phyloP scores from a whole-genome alignment of 1,284 basidiomycete genomes.

The Heterobasidion parviporum region DNA sequence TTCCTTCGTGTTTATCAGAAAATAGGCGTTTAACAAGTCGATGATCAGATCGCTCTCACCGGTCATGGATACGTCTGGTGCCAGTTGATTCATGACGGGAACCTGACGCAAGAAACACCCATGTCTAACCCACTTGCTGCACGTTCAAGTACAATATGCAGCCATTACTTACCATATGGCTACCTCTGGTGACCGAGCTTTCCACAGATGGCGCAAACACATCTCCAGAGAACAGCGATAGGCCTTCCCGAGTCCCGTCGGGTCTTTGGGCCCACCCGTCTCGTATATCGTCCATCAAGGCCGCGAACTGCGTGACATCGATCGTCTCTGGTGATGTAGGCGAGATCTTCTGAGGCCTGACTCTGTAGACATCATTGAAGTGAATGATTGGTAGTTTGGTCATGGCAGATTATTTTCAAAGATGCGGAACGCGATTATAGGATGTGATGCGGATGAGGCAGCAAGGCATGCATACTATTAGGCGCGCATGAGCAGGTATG shows the following conservation, averaged over 20 bases:
- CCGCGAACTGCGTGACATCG: constrained; percentile 70
- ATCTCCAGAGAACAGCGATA: constrained; percentile 86
- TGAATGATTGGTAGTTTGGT: constrained; percentile 34
- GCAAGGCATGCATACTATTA: background rate
- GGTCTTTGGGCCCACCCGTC: constrained; percentile 38
- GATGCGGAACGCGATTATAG: no score
- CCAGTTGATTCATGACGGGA: constrained; percentile 71
- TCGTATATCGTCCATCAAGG: constrained; percentile 51
- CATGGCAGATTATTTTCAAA: constrained; percentile 11
- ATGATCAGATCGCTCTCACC: constrained; percentile 29
- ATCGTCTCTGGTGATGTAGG: constrained; percentile 49
- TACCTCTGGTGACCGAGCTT: constrained; percentile 82
- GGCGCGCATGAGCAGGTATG: no score
- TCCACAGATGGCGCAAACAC: constrained; percentile 83
- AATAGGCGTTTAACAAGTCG: background rate
- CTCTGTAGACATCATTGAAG: constrained; percentile 75
- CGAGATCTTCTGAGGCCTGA: constrained; percentile 58
- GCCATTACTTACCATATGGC: constrained; percentile 70
- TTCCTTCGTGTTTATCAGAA: constrained; percentile 35
- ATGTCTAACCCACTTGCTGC: background rate
- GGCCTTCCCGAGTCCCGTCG: constrained; percentile 57
- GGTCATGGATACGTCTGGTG: constrained; percentile 59
- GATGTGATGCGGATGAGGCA: no score
- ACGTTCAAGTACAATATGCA: background rate
- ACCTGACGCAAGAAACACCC: constrained; percentile 36